A percentile compares a stretch with the other conserved stretches of the same genome.
phyloP scores from a whole-genome alignment of 1,139 yeast genomes.

The Debaryomycetaceae sp. region DNA sequence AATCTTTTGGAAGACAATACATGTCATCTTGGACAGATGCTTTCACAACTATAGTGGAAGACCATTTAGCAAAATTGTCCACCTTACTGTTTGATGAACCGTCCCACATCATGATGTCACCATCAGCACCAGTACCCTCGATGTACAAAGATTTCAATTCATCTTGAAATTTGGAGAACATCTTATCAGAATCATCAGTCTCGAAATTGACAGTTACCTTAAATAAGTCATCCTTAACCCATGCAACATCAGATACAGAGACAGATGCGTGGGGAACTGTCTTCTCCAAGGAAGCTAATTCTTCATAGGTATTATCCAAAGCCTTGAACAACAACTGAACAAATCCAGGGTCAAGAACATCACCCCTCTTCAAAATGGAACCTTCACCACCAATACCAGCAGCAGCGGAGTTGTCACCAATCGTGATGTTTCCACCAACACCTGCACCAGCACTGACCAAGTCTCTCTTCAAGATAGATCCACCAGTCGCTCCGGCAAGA shows the following conservation, averaged over 20 bases:
- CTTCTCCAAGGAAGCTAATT: no score
- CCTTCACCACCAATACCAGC: neutral
- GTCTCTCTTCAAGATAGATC: neutral
- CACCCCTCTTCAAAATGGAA: neutral
- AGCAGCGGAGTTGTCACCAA: neutral
- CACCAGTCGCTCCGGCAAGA: neutral
- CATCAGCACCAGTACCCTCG: neutral
- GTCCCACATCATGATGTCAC: neutral
- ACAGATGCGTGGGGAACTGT: neutral
- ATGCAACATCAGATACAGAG: neutral
- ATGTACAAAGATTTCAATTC: neutral
- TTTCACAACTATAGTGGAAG: neutral
- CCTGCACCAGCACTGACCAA: neutral
- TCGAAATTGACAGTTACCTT: neutral
- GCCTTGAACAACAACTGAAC: no score
- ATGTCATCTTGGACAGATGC: neutral
- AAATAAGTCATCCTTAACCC: neutral
- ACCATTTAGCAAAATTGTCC: neutral
- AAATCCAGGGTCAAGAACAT: no score
- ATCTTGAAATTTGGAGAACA: neutral
- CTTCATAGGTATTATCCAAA: no score
- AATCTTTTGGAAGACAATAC: neutral
- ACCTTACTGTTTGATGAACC: neutral
- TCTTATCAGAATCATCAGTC: neutral
- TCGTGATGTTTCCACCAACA: neutral